A percentile compares a stretch with the other conserved stretches of the same genome.
Evolutionary conservation across 164 flowering plant species (phyloP).

Genomic region (Malania oleifera): DNA sequence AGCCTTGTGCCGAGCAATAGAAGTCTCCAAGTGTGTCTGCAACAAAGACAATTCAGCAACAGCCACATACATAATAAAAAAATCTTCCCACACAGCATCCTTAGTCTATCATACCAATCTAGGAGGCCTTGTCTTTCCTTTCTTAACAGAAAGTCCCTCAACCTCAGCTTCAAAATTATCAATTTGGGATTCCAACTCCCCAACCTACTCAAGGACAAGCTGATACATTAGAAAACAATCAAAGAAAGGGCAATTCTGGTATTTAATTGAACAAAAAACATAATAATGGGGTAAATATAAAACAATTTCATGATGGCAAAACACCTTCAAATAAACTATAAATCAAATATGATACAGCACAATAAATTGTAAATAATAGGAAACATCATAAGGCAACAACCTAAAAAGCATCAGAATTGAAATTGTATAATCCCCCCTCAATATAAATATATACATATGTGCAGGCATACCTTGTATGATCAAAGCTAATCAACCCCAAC

Average conservation of each 20-base stretch:
- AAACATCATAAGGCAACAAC: too few relatives aligned
- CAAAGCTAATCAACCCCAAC: too few relatives aligned
- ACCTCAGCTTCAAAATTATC: slow-evolving; percentile 94
- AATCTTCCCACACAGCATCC: slow-evolving; percentile 3
- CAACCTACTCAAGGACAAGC: slow-evolving; percentile 44
- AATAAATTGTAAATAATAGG: too few relatives aligned
- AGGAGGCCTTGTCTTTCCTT: slow-evolving; percentile 97
- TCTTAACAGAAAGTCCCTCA: slow-evolving; percentile 87
- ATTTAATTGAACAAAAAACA: background rate
- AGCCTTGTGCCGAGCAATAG: slow-evolving; percentile 86
- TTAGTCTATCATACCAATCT: slow-evolving; percentile 58
- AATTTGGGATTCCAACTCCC: slow-evolving; percentile 88
- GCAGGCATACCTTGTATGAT: too few relatives aligned
- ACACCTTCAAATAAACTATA: background rate
- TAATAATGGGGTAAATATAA: background rate
- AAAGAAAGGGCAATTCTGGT: background rate
- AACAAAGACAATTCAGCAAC: slow-evolving; percentile 11
- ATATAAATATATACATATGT: too few relatives aligned
- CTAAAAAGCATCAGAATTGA: too few relatives aligned
- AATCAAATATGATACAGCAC: background rate
- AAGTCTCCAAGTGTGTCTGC: slow-evolving; percentile 89
- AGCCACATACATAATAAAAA: slow-evolving; percentile 2
- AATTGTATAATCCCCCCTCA: too few relatives aligned
- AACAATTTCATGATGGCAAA: background rate
- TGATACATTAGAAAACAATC: background rate